These are phyloP conservation scores for Begonia peltatifolia DNA, from an alignment of 306 rosid genomes.

Conservation along the genomic window DNA sequence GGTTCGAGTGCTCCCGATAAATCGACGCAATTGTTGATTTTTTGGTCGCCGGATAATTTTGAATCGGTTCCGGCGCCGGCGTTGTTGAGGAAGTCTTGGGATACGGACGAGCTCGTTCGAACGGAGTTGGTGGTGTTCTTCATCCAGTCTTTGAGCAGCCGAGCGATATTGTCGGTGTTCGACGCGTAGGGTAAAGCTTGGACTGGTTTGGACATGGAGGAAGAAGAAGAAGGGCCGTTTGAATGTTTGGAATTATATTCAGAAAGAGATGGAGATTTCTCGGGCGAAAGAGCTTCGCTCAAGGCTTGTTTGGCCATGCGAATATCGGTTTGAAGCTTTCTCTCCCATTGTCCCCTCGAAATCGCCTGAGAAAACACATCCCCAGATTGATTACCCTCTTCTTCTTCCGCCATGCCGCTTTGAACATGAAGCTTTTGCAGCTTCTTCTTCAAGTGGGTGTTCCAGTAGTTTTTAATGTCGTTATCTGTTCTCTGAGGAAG, in stretches of 20 bases:
- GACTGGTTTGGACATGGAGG: neutral
- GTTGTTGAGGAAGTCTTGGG: neutral
- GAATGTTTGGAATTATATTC: slow-evolving; percentile 15
- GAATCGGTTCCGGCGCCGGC: slow-evolving; percentile 1
- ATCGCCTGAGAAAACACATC: slow-evolving; percentile 26
- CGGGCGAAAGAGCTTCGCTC: slow-evolving; percentile 58
- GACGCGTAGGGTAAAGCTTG: slow-evolving; percentile 6
- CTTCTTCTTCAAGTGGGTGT: slow-evolving; percentile 80
- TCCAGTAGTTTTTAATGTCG: slow-evolving; percentile 93
- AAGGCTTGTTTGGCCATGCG: slow-evolving; percentile 74
- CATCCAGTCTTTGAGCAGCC: slow-evolving; percentile 10
- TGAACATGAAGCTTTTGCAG: slow-evolving; percentile 27
- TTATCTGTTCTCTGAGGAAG: slow-evolving; percentile 96
- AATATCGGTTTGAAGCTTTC: slow-evolving; percentile 82
- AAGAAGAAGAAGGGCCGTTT: neutral
- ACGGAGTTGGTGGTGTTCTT: neutral
- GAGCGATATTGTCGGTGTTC: slow-evolving; percentile 8
- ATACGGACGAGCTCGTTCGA: neutral
- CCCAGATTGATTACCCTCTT: slow-evolving; percentile 17
- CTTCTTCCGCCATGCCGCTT: too few relatives aligned
- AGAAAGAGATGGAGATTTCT: slow-evolving; percentile 13
- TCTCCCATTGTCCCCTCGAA: slow-evolving; percentile 92
- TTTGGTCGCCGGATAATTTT: neutral
- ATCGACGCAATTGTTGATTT: neutral
- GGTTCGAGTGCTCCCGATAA: slow-evolving; percentile 7